phyloP scores from a whole-genome alignment of 2,329 filamentous ascomycete species.

The Hymenotorrendiella dingleyae region DNA sequence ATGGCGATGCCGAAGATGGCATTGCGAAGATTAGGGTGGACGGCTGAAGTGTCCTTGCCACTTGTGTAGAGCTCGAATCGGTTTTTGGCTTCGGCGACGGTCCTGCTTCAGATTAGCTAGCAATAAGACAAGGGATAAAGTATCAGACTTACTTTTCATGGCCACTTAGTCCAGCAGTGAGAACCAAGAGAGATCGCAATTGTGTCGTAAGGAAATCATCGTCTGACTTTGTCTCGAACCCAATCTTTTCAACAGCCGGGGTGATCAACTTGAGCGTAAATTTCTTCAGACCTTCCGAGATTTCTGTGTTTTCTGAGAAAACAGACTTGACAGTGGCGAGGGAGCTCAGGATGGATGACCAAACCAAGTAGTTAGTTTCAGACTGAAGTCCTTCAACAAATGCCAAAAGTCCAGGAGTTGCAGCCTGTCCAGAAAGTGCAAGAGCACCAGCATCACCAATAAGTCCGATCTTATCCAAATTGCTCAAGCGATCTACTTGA shows the following conservation, averaged over 20 bases:
- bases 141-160: conserved; percentile 60
- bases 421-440: conserved; percentile 79
- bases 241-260: conserved; percentile 69
- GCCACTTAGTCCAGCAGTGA: conserved; percentile 67
- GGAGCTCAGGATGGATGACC: conserved; percentile 77
- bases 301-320: conserved; percentile 69
- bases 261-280: conserved; percentile 75
- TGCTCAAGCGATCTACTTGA: conserved; percentile 68
- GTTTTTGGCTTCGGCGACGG: conserved; percentile 66
- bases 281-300: conserved; percentile 67
- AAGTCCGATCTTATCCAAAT: conserved; percentile 84
- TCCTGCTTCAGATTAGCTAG: conserved; percentile 38
- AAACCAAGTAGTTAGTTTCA: conserved; percentile 83
- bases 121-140: too few species aligned
- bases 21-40: conserved; percentile 76
- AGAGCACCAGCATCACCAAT: conserved; percentile 86
- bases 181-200: conserved; percentile 74
- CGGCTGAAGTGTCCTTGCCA: conserved; percentile 55
- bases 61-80: conserved; percentile 76
- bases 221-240: conserved; percentile 73
- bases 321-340: conserved; percentile 75
- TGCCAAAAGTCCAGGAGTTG: conserved; percentile 73
- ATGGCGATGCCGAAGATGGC: conserved; percentile 77
- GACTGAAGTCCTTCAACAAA: conserved; percentile 78
- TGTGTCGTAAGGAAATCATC: conserved; percentile 81